Evolutionary conservation across 2,329 filamentous ascomycete genomes (phyloP).

Genomic region (Trichophyton schoenleinii): DNA sequence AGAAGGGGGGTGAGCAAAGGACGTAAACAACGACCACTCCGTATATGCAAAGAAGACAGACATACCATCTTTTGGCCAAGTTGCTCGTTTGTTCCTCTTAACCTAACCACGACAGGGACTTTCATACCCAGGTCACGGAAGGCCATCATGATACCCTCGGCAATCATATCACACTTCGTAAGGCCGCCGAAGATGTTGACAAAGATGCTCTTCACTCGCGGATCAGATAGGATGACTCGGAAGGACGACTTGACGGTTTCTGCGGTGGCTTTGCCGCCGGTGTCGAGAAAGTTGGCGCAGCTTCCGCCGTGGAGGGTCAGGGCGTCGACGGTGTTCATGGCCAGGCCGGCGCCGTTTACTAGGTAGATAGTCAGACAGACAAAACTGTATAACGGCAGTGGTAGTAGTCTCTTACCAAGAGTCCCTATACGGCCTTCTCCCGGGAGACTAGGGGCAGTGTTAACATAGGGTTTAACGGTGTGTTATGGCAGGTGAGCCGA

Average conservation of each 20-base stretch:
- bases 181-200: conserved; percentile 61
- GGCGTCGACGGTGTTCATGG: conserved; percentile 83
- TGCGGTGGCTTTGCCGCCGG: conserved; percentile 73
- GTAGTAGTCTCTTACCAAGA: conserved; percentile 32
- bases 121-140: conserved; percentile 54
- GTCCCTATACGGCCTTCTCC: conserved; percentile 58
- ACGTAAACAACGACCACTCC: neutral
- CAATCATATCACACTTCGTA: conserved; percentile 71
- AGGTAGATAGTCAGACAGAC: neutral
- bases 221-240: conserved; percentile 57
- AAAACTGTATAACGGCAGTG: neutral
- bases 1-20: neutral
- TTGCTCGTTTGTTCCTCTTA: conserved; percentile 62
- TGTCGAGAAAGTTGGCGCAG: conserved; percentile 78
- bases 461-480: neutral
- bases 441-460: conserved; percentile 6
- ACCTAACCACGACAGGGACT: conserved; percentile 65
- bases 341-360: conserved; percentile 79
- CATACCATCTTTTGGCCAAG: conserved; percentile 52
- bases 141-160: conserved; percentile 58
- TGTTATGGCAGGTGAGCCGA: neutral
- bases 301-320: conserved; percentile 54
- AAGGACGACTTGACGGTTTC: conserved; percentile 70
- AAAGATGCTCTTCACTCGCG: conserved; percentile 58
- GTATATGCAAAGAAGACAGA: conserved; percentile 8